These are phyloP conservation scores for Jimgerdemannia lactiflua DNA, from an alignment of 192 early-diverging fungal species.

Conservation along the genomic window DNA sequence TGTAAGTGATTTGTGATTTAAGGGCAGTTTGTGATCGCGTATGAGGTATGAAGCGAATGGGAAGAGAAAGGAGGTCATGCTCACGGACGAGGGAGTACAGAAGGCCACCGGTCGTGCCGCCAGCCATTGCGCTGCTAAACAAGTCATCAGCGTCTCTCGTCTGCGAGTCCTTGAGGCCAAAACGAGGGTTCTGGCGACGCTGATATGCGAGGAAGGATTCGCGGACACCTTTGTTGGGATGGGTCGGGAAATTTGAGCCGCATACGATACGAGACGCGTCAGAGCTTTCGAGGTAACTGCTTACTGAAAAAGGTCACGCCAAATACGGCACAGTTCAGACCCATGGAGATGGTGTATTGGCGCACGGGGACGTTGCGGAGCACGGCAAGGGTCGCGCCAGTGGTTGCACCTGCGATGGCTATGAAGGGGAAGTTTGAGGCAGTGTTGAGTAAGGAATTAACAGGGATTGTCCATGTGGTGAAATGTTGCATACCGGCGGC, in stretches of 20 bases:
- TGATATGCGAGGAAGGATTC: conserved; percentile 62
- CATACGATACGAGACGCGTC: neutral
- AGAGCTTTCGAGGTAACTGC: neutral
- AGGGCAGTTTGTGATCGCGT: neutral
- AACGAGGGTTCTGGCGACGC: conserved; percentile 41
- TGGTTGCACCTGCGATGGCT: conserved; percentile 39
- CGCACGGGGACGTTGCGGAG: conserved; percentile 41
- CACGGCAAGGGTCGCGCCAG: conserved; percentile 39
- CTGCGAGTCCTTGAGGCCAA: conserved; percentile 54
- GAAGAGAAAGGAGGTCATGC: neutral
- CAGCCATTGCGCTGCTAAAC: conserved; percentile 59
- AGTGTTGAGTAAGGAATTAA: too few species aligned
- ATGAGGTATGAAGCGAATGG: neutral
- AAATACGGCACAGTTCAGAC: conserved; percentile 46
- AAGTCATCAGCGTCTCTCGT: conserved; percentile 59
- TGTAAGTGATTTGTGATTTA: conserved; percentile 7
- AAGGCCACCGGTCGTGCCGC: conserved; percentile 55
- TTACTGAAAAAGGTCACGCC: conserved; percentile 53
- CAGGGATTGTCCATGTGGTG: too few species aligned
- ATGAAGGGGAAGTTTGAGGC: neutral
- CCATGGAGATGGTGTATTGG: conserved; percentile 36
- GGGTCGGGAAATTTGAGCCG: neutral
- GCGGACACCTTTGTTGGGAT: conserved; percentile 36
- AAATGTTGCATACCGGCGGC: too few species aligned
- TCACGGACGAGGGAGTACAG: conserved; percentile 46